A percentile compares a stretch with the other conserved stretches of the same genome.
Conservation (phyloP, 2,329 filamentous ascomycete genomes). For the Aspergillus sp. region DNA sequence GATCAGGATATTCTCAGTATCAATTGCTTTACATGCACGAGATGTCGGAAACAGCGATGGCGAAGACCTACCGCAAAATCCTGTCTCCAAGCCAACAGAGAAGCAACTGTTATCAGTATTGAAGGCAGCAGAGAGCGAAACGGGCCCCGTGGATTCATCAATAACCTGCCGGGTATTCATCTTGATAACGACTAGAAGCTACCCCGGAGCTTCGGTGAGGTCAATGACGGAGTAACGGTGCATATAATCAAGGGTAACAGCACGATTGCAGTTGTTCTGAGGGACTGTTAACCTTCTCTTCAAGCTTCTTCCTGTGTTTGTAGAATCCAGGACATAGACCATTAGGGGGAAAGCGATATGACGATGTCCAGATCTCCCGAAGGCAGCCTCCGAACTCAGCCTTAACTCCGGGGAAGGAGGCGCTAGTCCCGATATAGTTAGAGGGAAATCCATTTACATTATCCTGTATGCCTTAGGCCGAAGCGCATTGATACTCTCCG, state of each 20-base stretch:
- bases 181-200: conserved; percentile 12
- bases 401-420: no score
- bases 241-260: background rate
- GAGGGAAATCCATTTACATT: background rate
- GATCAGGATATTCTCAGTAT: conserved; percentile 11
- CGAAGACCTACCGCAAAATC: conserved; percentile 64
- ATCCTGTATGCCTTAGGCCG: no score
- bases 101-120: conserved; percentile 82
- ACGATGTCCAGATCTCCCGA: no score
- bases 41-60: background rate
- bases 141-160: conserved; percentile 65
- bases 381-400: no score
- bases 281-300: no score
- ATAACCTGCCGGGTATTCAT: conserved; percentile 92
- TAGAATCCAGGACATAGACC: no score
- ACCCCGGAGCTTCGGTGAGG: background rate
- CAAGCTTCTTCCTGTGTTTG: no score
- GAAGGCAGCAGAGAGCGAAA: conserved; percentile 76
- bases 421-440: background rate
- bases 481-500: no score
- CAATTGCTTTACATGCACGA: conserved; percentile 1
- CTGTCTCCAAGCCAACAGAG: conserved; percentile 75
- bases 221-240: conserved; percentile 4
- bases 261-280: no score
- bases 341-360: no score